Conservation (phyloP, 768 basidiomycete species). For the Collybia nuda region DNA sequence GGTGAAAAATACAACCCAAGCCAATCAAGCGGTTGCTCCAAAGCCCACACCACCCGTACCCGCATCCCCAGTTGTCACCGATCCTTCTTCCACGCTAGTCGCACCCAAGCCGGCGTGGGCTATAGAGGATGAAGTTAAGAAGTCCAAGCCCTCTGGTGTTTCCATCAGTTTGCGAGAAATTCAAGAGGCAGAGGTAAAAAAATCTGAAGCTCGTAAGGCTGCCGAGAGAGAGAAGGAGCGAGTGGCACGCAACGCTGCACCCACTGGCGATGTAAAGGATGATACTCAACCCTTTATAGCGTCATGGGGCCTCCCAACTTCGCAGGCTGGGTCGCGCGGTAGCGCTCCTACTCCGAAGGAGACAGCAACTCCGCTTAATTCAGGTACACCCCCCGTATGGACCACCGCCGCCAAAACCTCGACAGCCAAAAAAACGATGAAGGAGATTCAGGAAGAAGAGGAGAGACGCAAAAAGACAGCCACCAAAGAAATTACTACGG, state of each 20-base stretch:
- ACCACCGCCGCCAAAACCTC: constrained; percentile 57
- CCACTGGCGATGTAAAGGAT: constrained; percentile 41
- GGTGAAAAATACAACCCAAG: constrained; percentile 13
- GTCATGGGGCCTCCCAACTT: constrained; percentile 86
- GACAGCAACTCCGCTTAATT: constrained; percentile 18
- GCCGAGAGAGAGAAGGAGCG: constrained; percentile 74
- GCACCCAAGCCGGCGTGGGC: constrained; percentile 60
- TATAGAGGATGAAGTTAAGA: constrained; percentile 68
- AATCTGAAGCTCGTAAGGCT: constrained; percentile 72
- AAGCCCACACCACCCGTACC: constrained; percentile 14
- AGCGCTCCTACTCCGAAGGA: constrained; percentile 42
- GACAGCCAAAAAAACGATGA: constrained; percentile 86
- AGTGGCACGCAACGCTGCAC: constrained; percentile 45
- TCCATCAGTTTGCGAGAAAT: constrained; percentile 87
- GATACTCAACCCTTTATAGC: constrained; percentile 63
- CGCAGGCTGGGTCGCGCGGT: constrained; percentile 66
- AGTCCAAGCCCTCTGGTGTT: constrained; percentile 38
- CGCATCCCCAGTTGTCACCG: constrained; percentile 8
- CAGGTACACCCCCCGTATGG: constrained; percentile 67
- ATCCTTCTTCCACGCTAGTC: constrained; percentile 20
- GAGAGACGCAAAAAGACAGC: constrained; percentile 76
- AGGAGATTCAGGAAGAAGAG: constrained; percentile 99
- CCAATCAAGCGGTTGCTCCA: constrained; percentile 14
- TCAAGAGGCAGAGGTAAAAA: constrained; percentile 89
- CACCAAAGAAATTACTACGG: constrained; percentile 57